Evolutionary conservation across 2,329 filamentous ascomycete species (phyloP), one percentile per base, ranked within the genome.

Genomic region (Trichoderma brevicompactum): DNA sequence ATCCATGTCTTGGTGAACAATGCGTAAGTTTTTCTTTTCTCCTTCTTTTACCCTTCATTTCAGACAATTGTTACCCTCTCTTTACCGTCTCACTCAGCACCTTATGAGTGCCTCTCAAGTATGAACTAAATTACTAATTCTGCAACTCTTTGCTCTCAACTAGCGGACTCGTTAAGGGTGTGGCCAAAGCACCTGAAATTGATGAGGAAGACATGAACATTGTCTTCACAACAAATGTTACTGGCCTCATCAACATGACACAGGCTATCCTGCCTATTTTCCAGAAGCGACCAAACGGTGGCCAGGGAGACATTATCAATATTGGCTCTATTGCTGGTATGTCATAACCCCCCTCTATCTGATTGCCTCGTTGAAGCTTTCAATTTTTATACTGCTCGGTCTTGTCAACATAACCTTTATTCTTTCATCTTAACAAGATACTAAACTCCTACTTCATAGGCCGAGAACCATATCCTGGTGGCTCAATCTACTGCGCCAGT

Each of bases 1-100:
- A 90, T 98, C 69, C 87, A 98, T 76, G 85, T 98, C 2, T 80
- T 99, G 66, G 92, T 99, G 32, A 99, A 99, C 81, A 98, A 98
- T 83, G 94, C 94, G 92, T 96, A 78, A 76, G 90, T 82, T 19
- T 50, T 38, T 10, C 7, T 36, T 28, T n/a, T 56, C 1, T 17
- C 44, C 4, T n/a, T 15, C 13, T 28, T 41, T 15, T 9, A 5
- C 6, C 2, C 13, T 49, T 7, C 12, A 6, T 49, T 12, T 10
- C 10, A 28, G 23, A 28, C 7, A 28, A 28, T 28, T 49, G 12
- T 49, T 49, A 2, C 13, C n/a, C 17, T 10, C 19, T 49, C 46
- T 49, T 32, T 28, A 9, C 7, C 9, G 10, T 28, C 17, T 49
- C 19, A 6, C 17, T 7, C 19, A 49, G 7, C 43, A 17, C 17